Percentiles rank a stretch among this genome's conserved stretches.
phyloP scores from a whole-genome alignment of 768 basidiomycete genomes.

The Ramaria sp. region DNA sequence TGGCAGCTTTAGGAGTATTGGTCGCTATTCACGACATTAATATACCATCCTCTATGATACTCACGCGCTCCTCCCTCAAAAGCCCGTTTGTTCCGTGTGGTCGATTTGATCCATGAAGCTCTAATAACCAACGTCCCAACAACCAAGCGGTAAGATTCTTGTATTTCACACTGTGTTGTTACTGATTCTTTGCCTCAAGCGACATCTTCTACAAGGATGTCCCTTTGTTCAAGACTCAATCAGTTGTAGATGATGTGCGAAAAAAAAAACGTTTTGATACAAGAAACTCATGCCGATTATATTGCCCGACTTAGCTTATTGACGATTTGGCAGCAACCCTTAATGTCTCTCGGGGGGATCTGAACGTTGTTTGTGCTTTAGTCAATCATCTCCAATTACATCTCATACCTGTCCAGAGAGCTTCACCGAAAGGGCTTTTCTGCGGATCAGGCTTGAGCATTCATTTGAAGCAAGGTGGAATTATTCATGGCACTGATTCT shows the following conservation, averaged over 20 bases:
- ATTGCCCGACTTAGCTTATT: slow-evolving; percentile 47
- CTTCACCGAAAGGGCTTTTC: slow-evolving; percentile 82
- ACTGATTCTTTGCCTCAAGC: slow-evolving; percentile 25
- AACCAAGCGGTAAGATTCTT: slow-evolving; percentile 48
- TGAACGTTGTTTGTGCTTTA: slow-evolving; percentile 53
- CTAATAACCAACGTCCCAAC: slow-evolving; percentile 39
- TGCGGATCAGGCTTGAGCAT: slow-evolving; percentile 56
- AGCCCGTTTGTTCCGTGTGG: slow-evolving; percentile 62
- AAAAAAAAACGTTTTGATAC: neutral
- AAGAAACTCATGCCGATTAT: neutral
- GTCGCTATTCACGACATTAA: slow-evolving; percentile 17
- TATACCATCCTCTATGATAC: neutral
- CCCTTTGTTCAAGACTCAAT: slow-evolving; percentile 62
- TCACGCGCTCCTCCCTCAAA: neutral
- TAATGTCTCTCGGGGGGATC: slow-evolving; percentile 54
- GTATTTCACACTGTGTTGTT: neutral
- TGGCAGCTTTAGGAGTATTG: slow-evolving; percentile 29
- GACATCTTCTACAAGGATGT: slow-evolving; percentile 89
- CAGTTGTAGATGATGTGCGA: slow-evolving; percentile 64
- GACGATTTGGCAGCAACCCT: slow-evolving; percentile 87
- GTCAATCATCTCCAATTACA: neutral
- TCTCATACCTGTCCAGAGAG: slow-evolving; percentile 40
- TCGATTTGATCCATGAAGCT: slow-evolving; percentile 63
- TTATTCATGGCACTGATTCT: slow-evolving; percentile 37
- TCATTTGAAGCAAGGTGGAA: slow-evolving; percentile 43